A percentile compares a stretch with the other conserved stretches of the same genome.
phyloP scores from a whole-genome alignment of 148 eudicot genomes.

The Rhododendron molle region DNA sequence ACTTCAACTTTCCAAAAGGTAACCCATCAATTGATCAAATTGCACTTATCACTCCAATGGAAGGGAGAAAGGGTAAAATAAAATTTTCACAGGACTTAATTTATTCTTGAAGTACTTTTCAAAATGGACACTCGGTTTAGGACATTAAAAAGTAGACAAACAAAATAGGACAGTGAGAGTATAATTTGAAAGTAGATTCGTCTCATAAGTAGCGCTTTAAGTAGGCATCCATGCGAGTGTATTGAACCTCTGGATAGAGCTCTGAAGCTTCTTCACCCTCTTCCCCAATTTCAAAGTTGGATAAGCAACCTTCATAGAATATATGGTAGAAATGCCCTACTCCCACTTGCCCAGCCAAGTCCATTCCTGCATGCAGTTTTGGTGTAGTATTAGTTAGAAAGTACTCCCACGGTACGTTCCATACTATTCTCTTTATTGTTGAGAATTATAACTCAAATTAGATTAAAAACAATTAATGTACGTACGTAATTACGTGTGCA shows the following conservation, averaged over 20 bases:
- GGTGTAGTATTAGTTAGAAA: not conserved
- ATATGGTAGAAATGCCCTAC: conserved; percentile 54
- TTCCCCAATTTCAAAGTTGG: conserved; percentile 42
- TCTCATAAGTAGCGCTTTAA: conserved; percentile 28
- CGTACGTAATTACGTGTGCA: not conserved
- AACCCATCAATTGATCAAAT: not conserved
- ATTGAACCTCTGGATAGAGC: conserved; percentile 45
- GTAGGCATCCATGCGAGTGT: conserved; percentile 35
- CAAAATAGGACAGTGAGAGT: not conserved
- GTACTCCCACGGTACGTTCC: no score
- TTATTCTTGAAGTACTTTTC: not conserved
- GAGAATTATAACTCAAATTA: not conserved
- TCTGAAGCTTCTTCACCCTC: conserved; percentile 42
- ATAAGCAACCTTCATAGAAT: conserved; percentile 50
- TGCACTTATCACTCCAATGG: not conserved
- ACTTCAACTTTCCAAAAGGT: not conserved
- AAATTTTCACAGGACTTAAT: no score
- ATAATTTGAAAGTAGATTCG: not conserved
- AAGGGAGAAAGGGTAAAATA: not conserved
- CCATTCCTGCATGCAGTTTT: conserved; percentile 27
- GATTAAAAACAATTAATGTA: no score
- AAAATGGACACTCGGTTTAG: not conserved
- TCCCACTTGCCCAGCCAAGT: conserved; percentile 39
- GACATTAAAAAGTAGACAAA: not conserved
- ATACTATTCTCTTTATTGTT: no score